Conservation (phyloP, 2,329 filamentous ascomycete genomes). For the Venturia oleaginea region DNA sequence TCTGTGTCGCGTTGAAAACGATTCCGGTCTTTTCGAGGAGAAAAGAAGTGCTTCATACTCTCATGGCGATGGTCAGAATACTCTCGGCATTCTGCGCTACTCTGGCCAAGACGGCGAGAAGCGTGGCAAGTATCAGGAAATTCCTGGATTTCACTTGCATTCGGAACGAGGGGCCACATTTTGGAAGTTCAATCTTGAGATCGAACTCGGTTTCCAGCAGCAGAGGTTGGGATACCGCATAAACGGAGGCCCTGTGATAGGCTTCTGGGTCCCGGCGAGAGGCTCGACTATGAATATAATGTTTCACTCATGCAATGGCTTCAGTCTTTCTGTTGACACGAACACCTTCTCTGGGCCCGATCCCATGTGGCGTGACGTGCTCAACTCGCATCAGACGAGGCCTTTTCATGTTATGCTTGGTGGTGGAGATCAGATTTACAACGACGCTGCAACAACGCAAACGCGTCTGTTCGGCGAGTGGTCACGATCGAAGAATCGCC, state of each 20-base stretch:
- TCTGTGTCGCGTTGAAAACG: constrained; percentile 68
- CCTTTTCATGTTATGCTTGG: constrained; percentile 99
- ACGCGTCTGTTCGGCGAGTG: constrained; percentile 73
- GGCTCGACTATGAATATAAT: constrained; percentile 94
- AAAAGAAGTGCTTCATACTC: constrained; percentile 40
- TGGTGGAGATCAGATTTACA: constrained; percentile 95
- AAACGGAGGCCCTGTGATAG: constrained; percentile 78
- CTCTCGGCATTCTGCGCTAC: constrained; percentile 26
- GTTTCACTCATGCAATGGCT: constrained; percentile 98
- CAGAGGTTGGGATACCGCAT: constrained; percentile 91
- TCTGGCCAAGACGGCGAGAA: constrained; percentile 66
- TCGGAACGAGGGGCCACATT: constrained; percentile 83
- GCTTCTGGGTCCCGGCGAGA: constrained; percentile 87
- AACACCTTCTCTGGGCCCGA: constrained; percentile 84
- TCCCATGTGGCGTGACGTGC: constrained; percentile 90
- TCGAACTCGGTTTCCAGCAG: constrained; percentile 71
- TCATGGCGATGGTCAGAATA: neutral
- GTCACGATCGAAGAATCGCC: constrained; percentile 69
- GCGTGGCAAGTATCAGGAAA: constrained; percentile 70
- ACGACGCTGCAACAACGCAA: constrained; percentile 71
- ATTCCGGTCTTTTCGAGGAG: constrained; percentile 76
- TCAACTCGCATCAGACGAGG: constrained; percentile 82
- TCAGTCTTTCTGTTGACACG: constrained; percentile 69
- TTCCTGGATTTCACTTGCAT: constrained; percentile 74
- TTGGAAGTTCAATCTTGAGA: constrained; percentile 92